Conservation (phyloP, 805 yeast genomes). For the Candida jianshihensis region DNA sequence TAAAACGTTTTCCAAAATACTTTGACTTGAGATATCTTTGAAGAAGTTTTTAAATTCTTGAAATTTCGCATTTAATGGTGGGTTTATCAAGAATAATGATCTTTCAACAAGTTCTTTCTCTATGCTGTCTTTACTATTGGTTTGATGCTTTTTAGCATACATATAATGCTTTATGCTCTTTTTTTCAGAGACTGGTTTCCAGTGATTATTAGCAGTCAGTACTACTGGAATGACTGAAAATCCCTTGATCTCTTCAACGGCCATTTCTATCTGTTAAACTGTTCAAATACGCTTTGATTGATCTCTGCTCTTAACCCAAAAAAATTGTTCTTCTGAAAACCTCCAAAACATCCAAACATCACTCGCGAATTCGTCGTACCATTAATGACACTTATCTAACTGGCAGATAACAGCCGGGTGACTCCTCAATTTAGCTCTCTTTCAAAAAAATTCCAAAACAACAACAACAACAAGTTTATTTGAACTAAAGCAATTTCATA, state of each 20-base stretch:
- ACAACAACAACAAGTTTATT: no score
- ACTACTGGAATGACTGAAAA: conserved; percentile 44
- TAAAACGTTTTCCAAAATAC: conserved; percentile 49
- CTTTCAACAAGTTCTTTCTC: conserved; percentile 40
- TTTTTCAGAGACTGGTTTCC: conserved; percentile 1
- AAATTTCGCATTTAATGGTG: conserved; percentile 58
- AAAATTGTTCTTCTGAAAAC: no score
- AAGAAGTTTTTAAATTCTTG: conserved; percentile 50
- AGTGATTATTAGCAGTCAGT: conserved; percentile 26
- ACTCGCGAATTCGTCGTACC: no score
- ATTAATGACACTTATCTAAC: no score
- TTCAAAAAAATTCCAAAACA: no score
- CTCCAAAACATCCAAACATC: no score
- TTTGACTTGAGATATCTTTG: conserved; percentile 52
- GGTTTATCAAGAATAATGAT: conserved; percentile 67
- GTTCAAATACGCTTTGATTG: no score
- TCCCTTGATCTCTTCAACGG: conserved; percentile 45
- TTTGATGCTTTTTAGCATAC: conserved; percentile 58
- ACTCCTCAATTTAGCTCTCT: no score
- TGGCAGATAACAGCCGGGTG: no score
- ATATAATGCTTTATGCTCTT: conserved; percentile 43
- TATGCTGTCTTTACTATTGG: conserved; percentile 34
- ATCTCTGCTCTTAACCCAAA: no score
- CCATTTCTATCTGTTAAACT: neutral
- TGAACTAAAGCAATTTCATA: no score